Evolutionary conservation across 768 basidiomycete genomes (phyloP), one percentile per base, ranked within the genome.

Genomic region (Guyanaporus albipodus): DNA sequence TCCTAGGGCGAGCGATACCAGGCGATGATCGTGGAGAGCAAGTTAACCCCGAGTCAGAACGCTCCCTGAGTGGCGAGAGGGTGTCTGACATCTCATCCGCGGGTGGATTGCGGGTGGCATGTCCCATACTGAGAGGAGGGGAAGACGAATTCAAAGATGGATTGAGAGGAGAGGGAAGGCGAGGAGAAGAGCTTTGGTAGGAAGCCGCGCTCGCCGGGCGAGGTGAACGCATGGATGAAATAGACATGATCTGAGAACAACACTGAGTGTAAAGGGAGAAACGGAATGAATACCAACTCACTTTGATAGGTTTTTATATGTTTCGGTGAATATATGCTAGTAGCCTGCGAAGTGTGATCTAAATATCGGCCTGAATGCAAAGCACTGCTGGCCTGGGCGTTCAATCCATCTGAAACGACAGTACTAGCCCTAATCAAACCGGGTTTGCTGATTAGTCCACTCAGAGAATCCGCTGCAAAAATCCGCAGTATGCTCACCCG

Each of bases 91-190:
- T 47, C 31, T 59, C 60, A 6, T 26, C 26, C 2, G 39, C 21
- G 10, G 53, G 50, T 9, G 52, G 55, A 42, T 52, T 38, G 21
- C 38, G 32, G 8, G 46, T 42, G 4, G 44, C 46, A 27, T 39
- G 26, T 17, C 45, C 42, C 8, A 23, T 22, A 2, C 44, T 27
- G 2, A 36, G 27, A 18, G 35, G 35, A 14, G 46, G 43, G 34
- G 42, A 33, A 22, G 52, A 50, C 11, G 46, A 39, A 18, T 41
- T 49, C 8, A 45, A 44, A 36, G 57, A 46, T 1, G 59, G 60
- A 14, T 60, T 59, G 17, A 65, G 49, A 35, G 57, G 65, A 11
- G 60, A 67, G 5, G 66, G 44, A 11, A 52, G 53, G 26, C 53
- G 53, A 6, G 56, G 45, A 1, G 59, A 50, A 38, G 50, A 38